phyloP scores from a whole-genome alignment of 2,329 filamentous ascomycete species.

The Neocatenulostroma microsporum region DNA sequence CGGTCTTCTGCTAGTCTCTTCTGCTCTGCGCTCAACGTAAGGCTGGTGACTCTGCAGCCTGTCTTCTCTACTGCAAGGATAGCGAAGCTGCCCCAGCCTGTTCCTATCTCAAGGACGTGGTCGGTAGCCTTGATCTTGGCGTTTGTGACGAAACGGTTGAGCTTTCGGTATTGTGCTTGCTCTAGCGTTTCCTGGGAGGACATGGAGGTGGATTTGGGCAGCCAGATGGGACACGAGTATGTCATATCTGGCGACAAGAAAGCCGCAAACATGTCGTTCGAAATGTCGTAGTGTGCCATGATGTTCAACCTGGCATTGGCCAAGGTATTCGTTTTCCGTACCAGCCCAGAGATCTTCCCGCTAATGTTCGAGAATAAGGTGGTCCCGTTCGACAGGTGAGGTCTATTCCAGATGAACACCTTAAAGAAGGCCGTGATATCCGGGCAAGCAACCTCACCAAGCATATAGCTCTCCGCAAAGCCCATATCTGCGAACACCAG shows the following conservation, averaged over 20 bases:
- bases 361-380: constrained; percentile 55
- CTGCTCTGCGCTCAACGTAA: constrained; percentile 63
- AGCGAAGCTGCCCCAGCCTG: constrained; percentile 67
- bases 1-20: constrained; percentile 59
- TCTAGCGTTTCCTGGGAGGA: constrained; percentile 52
- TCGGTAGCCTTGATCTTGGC: constrained; percentile 56
- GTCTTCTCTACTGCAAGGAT: constrained; percentile 60
- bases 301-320: constrained; percentile 57
- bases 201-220: constrained; percentile 35
- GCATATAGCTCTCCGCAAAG: constrained; percentile 66
- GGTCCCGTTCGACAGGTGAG: constrained; percentile 54
- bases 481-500: constrained; percentile 68
- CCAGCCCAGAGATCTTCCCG: constrained; percentile 49
- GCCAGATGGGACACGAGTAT: constrained; percentile 65
- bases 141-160: constrained; percentile 58
- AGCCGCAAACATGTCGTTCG: constrained; percentile 67
- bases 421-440: constrained; percentile 64
- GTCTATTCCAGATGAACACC: constrained; percentile 64
- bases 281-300: constrained; percentile 66
- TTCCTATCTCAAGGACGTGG: constrained; percentile 67
- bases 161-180: constrained; percentile 59
- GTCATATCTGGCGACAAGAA: constrained; percentile 71
- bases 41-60: constrained; percentile 59
- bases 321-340: constrained; percentile 41
- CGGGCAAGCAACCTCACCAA: constrained; percentile 59